Conservation (phyloP, 805 yeast species). For the Saccharomycopsis babjevae region DNA sequence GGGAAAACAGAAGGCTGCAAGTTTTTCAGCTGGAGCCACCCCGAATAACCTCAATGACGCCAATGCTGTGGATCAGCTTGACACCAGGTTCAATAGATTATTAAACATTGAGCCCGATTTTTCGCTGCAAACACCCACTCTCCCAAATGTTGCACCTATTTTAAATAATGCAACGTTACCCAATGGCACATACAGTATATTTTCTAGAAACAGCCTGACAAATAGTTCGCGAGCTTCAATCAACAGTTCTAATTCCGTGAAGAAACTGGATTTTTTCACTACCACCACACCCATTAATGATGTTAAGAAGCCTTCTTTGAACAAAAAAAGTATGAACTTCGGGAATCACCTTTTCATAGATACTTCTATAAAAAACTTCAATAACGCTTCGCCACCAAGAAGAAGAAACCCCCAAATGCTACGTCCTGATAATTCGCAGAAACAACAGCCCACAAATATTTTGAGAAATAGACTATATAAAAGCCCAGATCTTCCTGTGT, state of each 20-base stretch:
- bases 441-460: neutral
- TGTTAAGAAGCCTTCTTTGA: neutral
- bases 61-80: neutral
- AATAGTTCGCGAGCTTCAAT: neutral
- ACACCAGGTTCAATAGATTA: neutral
- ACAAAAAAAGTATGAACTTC: neutral
- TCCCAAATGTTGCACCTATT: neutral
- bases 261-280: neutral
- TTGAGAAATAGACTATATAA: neutral
- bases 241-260: neutral
- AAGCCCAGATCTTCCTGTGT: neutral
- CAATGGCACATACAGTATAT: neutral
- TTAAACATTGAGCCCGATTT: neutral
- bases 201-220: neutral
- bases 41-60: neutral
- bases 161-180: no score
- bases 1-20: neutral
- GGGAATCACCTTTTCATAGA: neutral
- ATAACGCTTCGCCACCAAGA: neutral
- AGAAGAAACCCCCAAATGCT: neutral
- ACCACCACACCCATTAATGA: no score
- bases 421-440: neutral
- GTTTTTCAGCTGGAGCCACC: neutral
- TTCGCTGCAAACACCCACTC: neutral
- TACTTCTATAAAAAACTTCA: neutral